Evolutionary conservation across 441 rosid genomes (phyloP).

Genomic region (Melastoma candidum): DNA sequence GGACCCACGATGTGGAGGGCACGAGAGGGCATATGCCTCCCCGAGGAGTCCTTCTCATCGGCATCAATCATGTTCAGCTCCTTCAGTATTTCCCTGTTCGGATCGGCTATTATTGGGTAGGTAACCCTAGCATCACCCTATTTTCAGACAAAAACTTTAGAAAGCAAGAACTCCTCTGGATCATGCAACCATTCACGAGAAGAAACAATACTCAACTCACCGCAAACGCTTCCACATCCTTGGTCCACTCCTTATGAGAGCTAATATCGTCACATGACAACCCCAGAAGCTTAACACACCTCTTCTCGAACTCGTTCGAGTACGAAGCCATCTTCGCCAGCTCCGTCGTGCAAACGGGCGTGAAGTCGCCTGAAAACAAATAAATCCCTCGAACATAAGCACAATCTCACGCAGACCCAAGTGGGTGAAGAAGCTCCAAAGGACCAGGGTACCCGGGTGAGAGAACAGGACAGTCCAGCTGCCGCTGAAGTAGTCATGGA

Average conservation of each 20-base stretch:
- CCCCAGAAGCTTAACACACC: conserved; percentile 68
- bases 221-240: conserved; percentile 31
- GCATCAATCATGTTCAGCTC: conserved; percentile 82
- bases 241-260: conserved; percentile 62
- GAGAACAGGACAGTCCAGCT: conserved; percentile 76
- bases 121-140: conserved; percentile 37
- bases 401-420: neutral
- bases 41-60: conserved; percentile 32
- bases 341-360: conserved; percentile 80
- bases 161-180: too few relatives aligned
- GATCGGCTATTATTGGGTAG: conserved; percentile 68
- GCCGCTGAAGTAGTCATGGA: conserved; percentile 51
- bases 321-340: conserved; percentile 56
- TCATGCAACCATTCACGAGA: too few relatives aligned
- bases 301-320: conserved; percentile 36
- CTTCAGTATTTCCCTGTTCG: conserved; percentile 38
- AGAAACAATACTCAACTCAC: conserved; percentile 13
- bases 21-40: conserved; percentile 46
- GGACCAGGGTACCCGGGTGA: conserved; percentile 38
- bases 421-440: neutral
- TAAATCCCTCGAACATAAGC: neutral
- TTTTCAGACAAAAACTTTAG: too few relatives aligned
- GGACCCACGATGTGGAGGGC: conserved; percentile 70
- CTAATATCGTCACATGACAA: conserved; percentile 61
- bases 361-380: conserved; percentile 46